Evolutionary conservation across 179 eudicot species (phyloP), one percentile per base, ranked within the genome.

Genomic region (Sideroxylon spinosum): DNA sequence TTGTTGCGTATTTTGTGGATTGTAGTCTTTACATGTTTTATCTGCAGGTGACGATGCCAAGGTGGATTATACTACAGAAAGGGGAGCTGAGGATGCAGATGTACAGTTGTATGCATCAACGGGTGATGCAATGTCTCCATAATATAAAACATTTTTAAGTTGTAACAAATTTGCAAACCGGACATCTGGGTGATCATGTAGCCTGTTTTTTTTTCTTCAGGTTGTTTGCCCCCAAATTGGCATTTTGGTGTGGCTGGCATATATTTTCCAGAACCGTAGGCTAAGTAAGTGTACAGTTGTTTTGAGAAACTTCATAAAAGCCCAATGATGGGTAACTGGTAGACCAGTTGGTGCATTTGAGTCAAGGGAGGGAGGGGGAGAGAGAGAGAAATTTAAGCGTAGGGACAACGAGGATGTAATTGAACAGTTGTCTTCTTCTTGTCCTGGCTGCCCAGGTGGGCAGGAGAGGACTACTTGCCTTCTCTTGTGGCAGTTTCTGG

Each of bases 391-490:
- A 22, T 37, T 37, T 69, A 75, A 79, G 37, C 0, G 57, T 70
- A 71, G 46, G 22, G 16, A 10, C 12, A 69, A 74, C 20, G 44
- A 11, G 23, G 22, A 62, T 71, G 44, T 66, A 75, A 3, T 52
- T 52, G 16, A 14, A 14, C 12, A 52, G 7, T 14, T 11, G 56
- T 52, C 56, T 10, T 10, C 55, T 8, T 12, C 56, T 14, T 78
- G 85, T 82, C 87, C 84, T 84, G 86, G 88, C 93, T 93, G 95
- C 94, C 97, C 92, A 90, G 97, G 97, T 88, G 86, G 93, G 95
- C 90, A 88, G 84, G 76, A 81, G 68, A 80, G 78, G 79, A 84
- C 81, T 85, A 37, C 44, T 37, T 87, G 97, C 91, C 91, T 87
- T 92, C 97, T 88, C 97, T 92, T 80, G 97, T 86, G 97, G 97